These are phyloP conservation scores for Tricholomella constricta DNA, from an alignment of 768 basidiomycete genomes.

Conservation along the genomic window DNA sequence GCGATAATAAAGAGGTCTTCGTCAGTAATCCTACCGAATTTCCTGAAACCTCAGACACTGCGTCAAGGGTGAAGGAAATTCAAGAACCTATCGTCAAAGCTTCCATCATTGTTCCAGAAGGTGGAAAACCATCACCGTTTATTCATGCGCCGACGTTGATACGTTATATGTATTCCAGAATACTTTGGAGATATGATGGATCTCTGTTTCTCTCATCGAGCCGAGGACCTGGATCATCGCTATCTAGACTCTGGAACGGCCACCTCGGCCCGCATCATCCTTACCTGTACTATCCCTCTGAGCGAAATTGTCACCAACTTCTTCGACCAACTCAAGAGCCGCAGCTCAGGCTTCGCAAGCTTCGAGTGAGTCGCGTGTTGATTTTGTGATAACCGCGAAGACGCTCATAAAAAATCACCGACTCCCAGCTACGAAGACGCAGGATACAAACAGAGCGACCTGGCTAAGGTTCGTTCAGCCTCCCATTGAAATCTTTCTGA, in stretches of 20 bases:
- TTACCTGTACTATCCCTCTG: conserved; percentile 84
- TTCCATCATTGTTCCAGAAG: conserved; percentile 92
- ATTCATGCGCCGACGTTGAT: neutral
- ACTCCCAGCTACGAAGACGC: conserved; percentile 97
- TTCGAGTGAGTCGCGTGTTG: conserved; percentile 67
- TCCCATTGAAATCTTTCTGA: neutral
- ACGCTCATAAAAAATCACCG: no score
- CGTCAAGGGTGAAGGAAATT: conserved; percentile 66
- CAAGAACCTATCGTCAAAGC: conserved; percentile 94
- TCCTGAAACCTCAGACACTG: conserved; percentile 73
- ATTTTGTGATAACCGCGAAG: no score
- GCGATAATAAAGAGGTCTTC: conserved; percentile 54
- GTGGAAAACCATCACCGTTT: conserved; percentile 36
- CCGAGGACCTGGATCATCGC: conserved; percentile 77
- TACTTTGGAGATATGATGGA: conserved; percentile 98
- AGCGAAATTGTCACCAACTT: conserved; percentile 95
- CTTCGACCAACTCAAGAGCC: conserved; percentile 92
- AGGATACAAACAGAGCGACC: conserved; percentile 79
- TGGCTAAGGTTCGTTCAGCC: conserved; percentile 68
- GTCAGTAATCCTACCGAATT: conserved; percentile 97
- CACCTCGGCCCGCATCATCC: conserved; percentile 66
- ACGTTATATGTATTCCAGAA: conserved; percentile 49
- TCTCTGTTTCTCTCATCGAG: conserved; percentile 84
- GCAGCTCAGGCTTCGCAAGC: conserved; percentile 88
- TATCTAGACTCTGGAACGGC: conserved; percentile 69